These are phyloP conservation scores for Nephelium lappaceum DNA, from an alignment of 345 rosid genomes.

Conservation along the genomic window DNA sequence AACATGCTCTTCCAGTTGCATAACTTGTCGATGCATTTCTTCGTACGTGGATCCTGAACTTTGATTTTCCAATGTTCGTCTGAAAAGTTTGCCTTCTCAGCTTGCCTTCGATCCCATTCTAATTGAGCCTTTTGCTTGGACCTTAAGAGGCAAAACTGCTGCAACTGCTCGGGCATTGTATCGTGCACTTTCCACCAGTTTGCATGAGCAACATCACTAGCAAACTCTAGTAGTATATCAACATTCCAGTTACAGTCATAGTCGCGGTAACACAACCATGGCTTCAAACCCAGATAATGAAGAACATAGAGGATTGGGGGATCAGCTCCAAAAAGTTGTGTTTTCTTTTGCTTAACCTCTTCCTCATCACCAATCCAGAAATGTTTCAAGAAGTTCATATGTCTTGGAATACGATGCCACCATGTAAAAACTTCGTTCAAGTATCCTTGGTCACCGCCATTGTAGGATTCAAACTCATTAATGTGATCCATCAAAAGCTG, in stretches of 20 bases:
- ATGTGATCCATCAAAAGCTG: slow-evolving; percentile 83
- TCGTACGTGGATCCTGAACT: slow-evolving; percentile 60
- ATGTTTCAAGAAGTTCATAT: slow-evolving; percentile 87
- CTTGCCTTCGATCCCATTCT: slow-evolving; percentile 81
- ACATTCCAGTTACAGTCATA: slow-evolving; percentile 94
- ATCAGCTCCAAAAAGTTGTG: slow-evolving; percentile 72
- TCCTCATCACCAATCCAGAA: slow-evolving; percentile 88
- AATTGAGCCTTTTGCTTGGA: slow-evolving; percentile 95
- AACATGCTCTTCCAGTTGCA: slow-evolving; percentile 93
- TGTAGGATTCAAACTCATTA: slow-evolving; percentile 81
- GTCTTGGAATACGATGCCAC: slow-evolving; percentile 94
- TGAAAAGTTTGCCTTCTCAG: slow-evolving; percentile 67
- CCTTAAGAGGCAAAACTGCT: slow-evolving; percentile 71
- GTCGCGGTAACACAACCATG: slow-evolving; percentile 91
- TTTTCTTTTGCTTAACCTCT: slow-evolving; percentile 69
- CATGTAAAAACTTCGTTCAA: slow-evolving; percentile 91
- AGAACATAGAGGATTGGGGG: slow-evolving; percentile 88
- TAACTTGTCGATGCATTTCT: slow-evolving; percentile 74
- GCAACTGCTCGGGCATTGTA: slow-evolving; percentile 81
- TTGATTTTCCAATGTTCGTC: slow-evolving; percentile 76
- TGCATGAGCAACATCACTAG: slow-evolving; percentile 81
- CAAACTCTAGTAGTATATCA: slow-evolving; percentile 88
- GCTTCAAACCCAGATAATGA: slow-evolving; percentile 87
- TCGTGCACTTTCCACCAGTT: slow-evolving; percentile 97
- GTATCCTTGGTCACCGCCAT: slow-evolving; percentile 93